These are phyloP conservation scores for Bipolaris bicolor DNA, from an alignment of 2,329 filamentous ascomycete species.

Conservation along the genomic window DNA sequence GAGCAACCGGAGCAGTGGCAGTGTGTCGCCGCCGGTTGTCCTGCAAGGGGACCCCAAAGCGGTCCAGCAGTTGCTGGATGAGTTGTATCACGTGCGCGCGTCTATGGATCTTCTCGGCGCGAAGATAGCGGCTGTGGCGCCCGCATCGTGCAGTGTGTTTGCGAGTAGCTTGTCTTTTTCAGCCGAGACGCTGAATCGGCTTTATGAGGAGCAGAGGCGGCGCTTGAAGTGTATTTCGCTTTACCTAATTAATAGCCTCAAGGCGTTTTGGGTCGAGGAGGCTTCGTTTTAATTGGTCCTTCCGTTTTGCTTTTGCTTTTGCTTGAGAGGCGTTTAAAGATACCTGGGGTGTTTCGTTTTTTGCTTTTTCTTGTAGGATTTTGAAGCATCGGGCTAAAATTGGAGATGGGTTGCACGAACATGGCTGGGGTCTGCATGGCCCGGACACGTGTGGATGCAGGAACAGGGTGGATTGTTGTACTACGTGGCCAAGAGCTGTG, in stretches of 20 bases:
- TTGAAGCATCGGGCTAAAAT: no score
- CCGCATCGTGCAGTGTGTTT: not conserved
- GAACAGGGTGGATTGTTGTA: no score
- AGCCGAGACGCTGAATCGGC: not conserved
- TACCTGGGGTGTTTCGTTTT: not conserved
- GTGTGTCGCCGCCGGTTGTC: not conserved
- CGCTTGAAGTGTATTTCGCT: not conserved
- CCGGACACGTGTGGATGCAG: no score
- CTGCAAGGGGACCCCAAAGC: not conserved
- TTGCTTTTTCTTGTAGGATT: not conserved
- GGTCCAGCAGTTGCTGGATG: not conserved
- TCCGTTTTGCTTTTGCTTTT: not conserved
- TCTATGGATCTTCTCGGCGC: not conserved
- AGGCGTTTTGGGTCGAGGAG: constrained; percentile 3
- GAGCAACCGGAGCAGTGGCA: not conserved
- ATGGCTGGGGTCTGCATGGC: no score
- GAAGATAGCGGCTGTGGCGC: not conserved
- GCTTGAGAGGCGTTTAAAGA: not conserved
- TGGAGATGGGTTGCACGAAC: no score
- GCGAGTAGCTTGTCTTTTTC: not conserved
- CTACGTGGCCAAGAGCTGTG: no score
- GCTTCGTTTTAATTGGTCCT: not conserved
- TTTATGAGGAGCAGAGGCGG: not conserved
- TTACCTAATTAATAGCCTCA: not conserved
- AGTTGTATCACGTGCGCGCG: not conserved